phyloP scores from a whole-genome alignment of 208 protist genomes.

The Leishmania arabica region DNA sequence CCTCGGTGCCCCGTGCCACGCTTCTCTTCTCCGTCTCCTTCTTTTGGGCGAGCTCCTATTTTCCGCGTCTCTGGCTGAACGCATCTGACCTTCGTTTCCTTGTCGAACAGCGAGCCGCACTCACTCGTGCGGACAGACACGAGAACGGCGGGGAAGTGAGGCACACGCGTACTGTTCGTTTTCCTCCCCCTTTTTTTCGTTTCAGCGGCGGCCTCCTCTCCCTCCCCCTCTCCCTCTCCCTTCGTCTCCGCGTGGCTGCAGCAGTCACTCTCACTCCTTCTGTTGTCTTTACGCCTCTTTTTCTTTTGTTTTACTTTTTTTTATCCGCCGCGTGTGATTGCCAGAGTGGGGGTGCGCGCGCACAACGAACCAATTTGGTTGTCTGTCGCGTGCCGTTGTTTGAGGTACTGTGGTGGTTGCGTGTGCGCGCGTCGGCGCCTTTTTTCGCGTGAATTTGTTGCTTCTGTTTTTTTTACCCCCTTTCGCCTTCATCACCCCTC shows the following conservation, averaged over 20 bases:
- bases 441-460: too few species aligned
- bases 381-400: neutral
- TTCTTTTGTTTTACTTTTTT: neutral
- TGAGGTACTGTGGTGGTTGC: neutral
- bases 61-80: neutral
- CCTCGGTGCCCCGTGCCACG: neutral
- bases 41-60: neutral
- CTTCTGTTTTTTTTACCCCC: neutral
- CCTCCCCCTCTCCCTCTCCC: too few species aligned
- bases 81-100: neutral
- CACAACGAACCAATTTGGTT: neutral
- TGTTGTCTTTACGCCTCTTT: neutral
- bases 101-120: neutral
- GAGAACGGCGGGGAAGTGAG: neutral
- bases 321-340: neutral
- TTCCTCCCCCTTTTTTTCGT: neutral
- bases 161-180: too few species aligned
- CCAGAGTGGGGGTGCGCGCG: neutral
- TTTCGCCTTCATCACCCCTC: neutral
- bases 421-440: neutral
- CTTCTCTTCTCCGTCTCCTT: neutral
- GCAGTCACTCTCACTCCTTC: neutral
- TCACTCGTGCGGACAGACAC: neutral
- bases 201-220: neutral
- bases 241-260: neutral